Percentiles rank a stretch among this genome's conserved stretches.
Evolutionary conservation across 495 filamentous ascomycete species (phyloP).

Genomic region (Haplographium delicatum): DNA sequence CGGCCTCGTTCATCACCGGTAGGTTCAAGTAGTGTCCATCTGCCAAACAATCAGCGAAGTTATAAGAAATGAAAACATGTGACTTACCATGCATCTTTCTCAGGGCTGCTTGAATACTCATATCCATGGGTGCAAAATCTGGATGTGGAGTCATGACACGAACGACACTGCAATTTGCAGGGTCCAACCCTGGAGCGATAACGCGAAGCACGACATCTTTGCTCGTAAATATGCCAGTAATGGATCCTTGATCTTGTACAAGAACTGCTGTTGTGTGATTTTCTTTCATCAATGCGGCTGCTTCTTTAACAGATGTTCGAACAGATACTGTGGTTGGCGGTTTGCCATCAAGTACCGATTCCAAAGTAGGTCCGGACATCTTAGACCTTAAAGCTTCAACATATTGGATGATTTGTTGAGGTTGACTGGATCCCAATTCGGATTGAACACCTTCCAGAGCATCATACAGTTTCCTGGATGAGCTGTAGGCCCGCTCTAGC

Average conservation of each 20-base stretch:
- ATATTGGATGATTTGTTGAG: slow-evolving; percentile 97
- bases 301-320: slow-evolving; percentile 91
- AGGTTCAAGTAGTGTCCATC: slow-evolving; percentile 98
- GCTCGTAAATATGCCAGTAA: slow-evolving; percentile 99
- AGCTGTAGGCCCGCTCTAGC: slow-evolving; percentile 91
- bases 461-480: slow-evolving; percentile 93
- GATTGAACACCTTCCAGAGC: slow-evolving; percentile 98
- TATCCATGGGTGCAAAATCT: slow-evolving; percentile 96
- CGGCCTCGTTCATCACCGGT: slow-evolving; percentile 94
- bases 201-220: slow-evolving; percentile 98
- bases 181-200: slow-evolving; percentile 93
- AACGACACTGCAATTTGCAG: slow-evolving; percentile 91
- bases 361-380: slow-evolving; percentile 96
- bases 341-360: slow-evolving; percentile 86
- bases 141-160: slow-evolving; percentile 99
- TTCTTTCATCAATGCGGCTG: slow-evolving; percentile 93
- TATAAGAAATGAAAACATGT: neutral
- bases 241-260: slow-evolving; percentile 93
- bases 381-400: slow-evolving; percentile 91
- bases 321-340: slow-evolving; percentile 94
- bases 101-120: slow-evolving; percentile 96
- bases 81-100: slow-evolving; percentile 95
- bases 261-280: slow-evolving; percentile 95
- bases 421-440: slow-evolving; percentile 91
- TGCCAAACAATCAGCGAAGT: slow-evolving; percentile 28